phyloP scores from a whole-genome alignment of 202 grass and related monocot genomes.

The Schoenoplectus tabernaemontani region DNA sequence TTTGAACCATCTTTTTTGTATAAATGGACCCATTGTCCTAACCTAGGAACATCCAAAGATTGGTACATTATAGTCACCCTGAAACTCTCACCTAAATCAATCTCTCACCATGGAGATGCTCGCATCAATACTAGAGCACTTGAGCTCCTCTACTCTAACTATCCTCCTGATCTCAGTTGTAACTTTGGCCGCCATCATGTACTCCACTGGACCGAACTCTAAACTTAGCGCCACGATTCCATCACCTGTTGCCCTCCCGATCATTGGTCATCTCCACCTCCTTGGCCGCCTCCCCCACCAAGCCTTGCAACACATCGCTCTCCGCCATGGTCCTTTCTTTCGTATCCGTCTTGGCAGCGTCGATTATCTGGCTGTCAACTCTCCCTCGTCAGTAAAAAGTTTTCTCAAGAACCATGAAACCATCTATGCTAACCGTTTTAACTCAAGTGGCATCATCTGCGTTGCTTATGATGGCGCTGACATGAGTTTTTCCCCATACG shows the following conservation, averaged over 20 bases:
- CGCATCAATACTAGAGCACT: conserved; percentile 3
- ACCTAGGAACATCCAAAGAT: too few relatives aligned
- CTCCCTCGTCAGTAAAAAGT: conserved; percentile 31
- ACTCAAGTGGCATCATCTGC: conserved; percentile 1
- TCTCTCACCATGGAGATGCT: conserved; percentile 6
- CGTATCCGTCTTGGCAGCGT: conserved; percentile 51
- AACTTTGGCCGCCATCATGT: conserved; percentile 13
- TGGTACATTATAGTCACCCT: too few relatives aligned
- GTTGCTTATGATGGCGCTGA: conserved; percentile 43
- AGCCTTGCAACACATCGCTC: conserved; percentile 37
- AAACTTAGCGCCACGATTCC: conserved; percentile 26
- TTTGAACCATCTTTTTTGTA: too few relatives aligned
- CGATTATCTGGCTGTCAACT: conserved; percentile 42
- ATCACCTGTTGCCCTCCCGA: conserved; percentile 36
- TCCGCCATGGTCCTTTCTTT: conserved; percentile 39
- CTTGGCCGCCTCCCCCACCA: conserved; percentile 40
- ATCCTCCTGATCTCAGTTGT: conserved; percentile 22
- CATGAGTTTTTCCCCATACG: conserved; percentile 47
- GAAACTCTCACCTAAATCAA: too few relatives aligned
- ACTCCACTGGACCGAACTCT: neutral
- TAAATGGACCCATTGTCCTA: too few relatives aligned
- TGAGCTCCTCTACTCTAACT: neutral
- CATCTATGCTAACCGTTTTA: conserved; percentile 39
- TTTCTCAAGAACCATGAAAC: conserved; percentile 45
- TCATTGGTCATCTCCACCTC: conserved; percentile 69